A percentile compares a stretch with the other conserved stretches of the same genome.
Conservation (phyloP, 768 basidiomycete genomes). For the Myochromella boudieri region DNA sequence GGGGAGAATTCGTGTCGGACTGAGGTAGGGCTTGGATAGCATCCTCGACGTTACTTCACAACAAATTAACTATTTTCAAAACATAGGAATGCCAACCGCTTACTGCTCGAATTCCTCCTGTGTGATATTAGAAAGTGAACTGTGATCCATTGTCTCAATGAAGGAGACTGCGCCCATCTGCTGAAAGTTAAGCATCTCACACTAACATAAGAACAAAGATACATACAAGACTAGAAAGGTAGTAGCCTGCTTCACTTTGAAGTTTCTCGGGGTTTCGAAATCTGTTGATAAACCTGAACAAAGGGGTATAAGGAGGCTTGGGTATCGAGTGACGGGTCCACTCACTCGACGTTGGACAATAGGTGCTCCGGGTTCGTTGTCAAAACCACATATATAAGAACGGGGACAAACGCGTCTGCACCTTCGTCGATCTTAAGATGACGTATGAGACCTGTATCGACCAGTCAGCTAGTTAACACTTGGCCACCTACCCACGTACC, state of each 20-base stretch:
- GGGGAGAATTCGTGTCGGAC: slow-evolving; percentile 40
- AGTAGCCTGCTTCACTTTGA: slow-evolving; percentile 95
- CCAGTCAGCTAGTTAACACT: slow-evolving; percentile 5
- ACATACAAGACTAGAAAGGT: slow-evolving; percentile 89
- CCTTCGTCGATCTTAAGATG: slow-evolving; percentile 83
- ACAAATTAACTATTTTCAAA: neutral
- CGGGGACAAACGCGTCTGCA: slow-evolving; percentile 93
- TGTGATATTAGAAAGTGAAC: slow-evolving; percentile 89
- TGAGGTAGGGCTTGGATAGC: slow-evolving; percentile 51
- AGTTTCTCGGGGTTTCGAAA: slow-evolving; percentile 89
- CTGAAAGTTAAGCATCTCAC: neutral
- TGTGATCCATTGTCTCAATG: slow-evolving; percentile 97
- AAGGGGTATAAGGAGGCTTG: no score
- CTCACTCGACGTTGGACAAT: slow-evolving; percentile 93
- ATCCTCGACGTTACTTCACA: slow-evolving; percentile 48
- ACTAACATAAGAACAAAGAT: neutral
- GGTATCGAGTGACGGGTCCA: slow-evolving; percentile 5
- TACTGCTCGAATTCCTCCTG: slow-evolving; percentile 91
- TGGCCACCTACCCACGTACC: slow-evolving; percentile 51
- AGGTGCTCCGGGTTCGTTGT: slow-evolving; percentile 93
- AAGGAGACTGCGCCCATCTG: slow-evolving; percentile 97
- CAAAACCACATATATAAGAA: slow-evolving; percentile 91
- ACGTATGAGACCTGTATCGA: slow-evolving; percentile 73
- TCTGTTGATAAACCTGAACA: slow-evolving; percentile 87
- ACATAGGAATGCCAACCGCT: slow-evolving; percentile 11